Base-by-base conservation (phyloP, 2,329 filamentous ascomycete genomes). In the Fusarium sulawesiense region DNA sequence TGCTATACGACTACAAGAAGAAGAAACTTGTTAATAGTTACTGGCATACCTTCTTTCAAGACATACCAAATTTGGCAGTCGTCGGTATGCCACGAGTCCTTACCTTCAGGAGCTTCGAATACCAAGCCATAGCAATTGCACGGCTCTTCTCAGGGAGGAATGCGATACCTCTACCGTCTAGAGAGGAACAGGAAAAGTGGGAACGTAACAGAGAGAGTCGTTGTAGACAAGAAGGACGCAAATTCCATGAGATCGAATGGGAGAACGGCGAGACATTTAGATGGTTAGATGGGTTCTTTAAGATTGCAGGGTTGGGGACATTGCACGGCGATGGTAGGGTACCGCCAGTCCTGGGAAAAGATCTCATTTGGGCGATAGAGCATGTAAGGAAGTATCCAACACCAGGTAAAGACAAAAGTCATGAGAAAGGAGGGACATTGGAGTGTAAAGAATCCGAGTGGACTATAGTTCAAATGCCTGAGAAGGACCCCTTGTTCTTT, bases 71-170 rank as follows among this genome's bases (percentile, higher is more conserved):
- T 0, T 76, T 89, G 0, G 87, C 80, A 0, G 77, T 87, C 13
- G 80, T 88, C 0, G 87, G 87, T 0, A 72, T 87, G 8, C 86
- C 85, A 3, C 81, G 85, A 1, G 82, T 83, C 0, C 73, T 86
- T 14, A 87, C 85, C 0, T 88, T 87, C 60, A 76, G 86, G 9
- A 84, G 83, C 37, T 87, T 87, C 64, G 86, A 88, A 73, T 88
- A 88, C 64, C 86, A 88, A 72, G 85, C 84, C 3, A 78, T 87
- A 42, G 85, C 86, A 2, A 75, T 88, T 1, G 85, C 86, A 5
- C 78, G 86, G 4, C 69, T 86, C 0, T 87, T 83, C 69, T 76
- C 85, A 0, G 78, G 78, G 0, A 77, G 85, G 16, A 81, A 83
- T 30, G 70, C 79, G 0, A 59, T 69, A 1, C 49, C 77, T 4